Percentiles rank a stretch among this genome's conserved stretches.
Conservation (phyloP, 2,329 filamentous ascomycete species). For the Hymenoscyphus fructigenus region DNA sequence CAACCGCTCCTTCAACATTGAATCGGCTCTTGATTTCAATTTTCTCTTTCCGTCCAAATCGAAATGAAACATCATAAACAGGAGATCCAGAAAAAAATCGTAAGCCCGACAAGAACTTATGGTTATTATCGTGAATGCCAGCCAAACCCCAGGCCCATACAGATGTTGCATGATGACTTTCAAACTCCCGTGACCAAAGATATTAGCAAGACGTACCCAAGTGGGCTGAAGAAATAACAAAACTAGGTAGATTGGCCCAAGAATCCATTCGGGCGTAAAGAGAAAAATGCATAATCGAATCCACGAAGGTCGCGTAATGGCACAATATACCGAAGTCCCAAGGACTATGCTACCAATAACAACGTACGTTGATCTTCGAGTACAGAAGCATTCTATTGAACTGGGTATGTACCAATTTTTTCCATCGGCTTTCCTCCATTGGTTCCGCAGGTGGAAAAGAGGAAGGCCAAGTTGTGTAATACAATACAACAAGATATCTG, state of each 20-base stretch:
- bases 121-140: background rate
- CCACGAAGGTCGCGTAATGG: background rate
- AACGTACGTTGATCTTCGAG: background rate
- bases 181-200: background rate
- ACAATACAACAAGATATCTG: background rate
- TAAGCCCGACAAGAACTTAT: background rate
- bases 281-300: background rate
- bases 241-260: background rate
- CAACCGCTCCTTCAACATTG: background rate
- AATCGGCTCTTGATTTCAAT: background rate
- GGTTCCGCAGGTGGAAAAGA: background rate
- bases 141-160: background rate
- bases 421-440: background rate
- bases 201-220: background rate
- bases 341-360: background rate
- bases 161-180: background rate
- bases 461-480: background rate
- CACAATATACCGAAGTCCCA: background rate
- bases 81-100: background rate
- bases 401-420: background rate
- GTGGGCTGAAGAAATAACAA: background rate
- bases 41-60: background rate
- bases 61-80: background rate
- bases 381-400: background rate
- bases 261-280: background rate